Conservation (phyloP, 345 rosid species). For the Arabidopsis suecica region DNA sequence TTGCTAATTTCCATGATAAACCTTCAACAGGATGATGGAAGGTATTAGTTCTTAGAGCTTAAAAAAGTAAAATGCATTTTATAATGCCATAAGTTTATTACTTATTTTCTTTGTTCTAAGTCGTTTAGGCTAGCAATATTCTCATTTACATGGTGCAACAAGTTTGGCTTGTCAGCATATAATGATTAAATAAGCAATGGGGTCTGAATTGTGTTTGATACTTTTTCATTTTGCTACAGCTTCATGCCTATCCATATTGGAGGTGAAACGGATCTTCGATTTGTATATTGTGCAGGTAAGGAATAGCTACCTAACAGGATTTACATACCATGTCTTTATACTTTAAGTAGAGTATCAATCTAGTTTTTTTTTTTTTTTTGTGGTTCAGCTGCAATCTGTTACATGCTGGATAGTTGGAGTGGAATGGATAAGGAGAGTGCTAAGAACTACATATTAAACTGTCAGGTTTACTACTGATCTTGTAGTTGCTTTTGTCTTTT, state of each 20-base stretch:
- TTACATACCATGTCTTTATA: slow-evolving; percentile 14
- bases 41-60: slow-evolving; percentile 49
- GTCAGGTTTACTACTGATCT: slow-evolving; percentile 62
- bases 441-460: slow-evolving; percentile 72
- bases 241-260: slow-evolving; percentile 86
- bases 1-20: slow-evolving; percentile 71
- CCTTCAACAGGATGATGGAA: slow-evolving; percentile 89
- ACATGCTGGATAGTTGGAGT: slow-evolving; percentile 80
- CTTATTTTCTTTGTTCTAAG: neutral
- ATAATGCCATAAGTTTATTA: neutral
- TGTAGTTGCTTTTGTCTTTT: slow-evolving; percentile 21
- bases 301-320: slow-evolving; percentile 11
- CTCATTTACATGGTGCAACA: neutral
- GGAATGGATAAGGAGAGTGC: slow-evolving; percentile 87
- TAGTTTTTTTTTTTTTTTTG: slow-evolving; percentile 37
- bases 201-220: slow-evolving; percentile 9
- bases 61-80: neutral
- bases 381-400: slow-evolving; percentile 83
- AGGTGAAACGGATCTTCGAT: slow-evolving; percentile 88
- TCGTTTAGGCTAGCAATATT: neutral
- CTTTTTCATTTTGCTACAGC: slow-evolving; percentile 52
- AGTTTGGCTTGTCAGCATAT: neutral
- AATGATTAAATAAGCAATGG: neutral
- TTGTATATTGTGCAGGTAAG: slow-evolving; percentile 95
- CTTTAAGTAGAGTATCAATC: slow-evolving; percentile 30